Evolutionary conservation across 2,329 filamentous ascomycete species (phyloP).

Genomic region (Aspergillus phoenicis): DNA sequence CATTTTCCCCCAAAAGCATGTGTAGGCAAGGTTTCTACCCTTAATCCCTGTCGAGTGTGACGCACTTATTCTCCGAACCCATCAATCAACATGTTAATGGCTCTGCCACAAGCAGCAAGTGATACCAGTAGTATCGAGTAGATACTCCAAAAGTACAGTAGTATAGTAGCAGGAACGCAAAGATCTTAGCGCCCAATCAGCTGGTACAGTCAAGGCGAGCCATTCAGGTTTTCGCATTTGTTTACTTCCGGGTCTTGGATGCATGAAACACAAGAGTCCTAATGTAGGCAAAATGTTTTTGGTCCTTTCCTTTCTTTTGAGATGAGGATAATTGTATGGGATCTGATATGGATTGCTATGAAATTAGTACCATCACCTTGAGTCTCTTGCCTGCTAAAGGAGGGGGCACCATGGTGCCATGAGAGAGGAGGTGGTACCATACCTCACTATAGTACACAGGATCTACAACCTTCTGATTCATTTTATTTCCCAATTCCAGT

Average conservation of each 20-base stretch:
- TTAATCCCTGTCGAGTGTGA: not conserved
- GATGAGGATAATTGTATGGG: not conserved
- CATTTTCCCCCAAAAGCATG: too few species aligned
- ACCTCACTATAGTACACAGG: too few species aligned
- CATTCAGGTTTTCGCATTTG: slow-evolving; percentile 8
- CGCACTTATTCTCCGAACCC: slow-evolving; percentile 15
- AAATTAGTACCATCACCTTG: not conserved
- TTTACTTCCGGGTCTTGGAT: not conserved
- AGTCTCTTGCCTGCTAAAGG: not conserved
- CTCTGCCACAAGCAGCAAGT: not conserved
- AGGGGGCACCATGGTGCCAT: not conserved
- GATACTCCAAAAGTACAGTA: too few species aligned
- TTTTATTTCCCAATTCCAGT: not conserved
- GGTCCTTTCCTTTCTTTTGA: not conserved
- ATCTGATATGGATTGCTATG: too few species aligned
- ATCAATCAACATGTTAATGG: slow-evolving; percentile 8
- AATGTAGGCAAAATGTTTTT: not conserved
- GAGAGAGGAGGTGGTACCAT: not conserved
- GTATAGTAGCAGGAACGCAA: slow-evolving; percentile 3
- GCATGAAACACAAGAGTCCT: not conserved
- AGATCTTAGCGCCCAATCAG: not conserved
- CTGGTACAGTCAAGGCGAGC: slow-evolving; percentile 1
- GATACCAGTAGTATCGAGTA: too few species aligned
- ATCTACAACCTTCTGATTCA: not conserved
- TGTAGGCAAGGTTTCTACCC: not conserved